These are phyloP conservation scores for Brettanomyces custersianus DNA, from an alignment of 805 yeast genomes.

Conservation along the genomic window DNA sequence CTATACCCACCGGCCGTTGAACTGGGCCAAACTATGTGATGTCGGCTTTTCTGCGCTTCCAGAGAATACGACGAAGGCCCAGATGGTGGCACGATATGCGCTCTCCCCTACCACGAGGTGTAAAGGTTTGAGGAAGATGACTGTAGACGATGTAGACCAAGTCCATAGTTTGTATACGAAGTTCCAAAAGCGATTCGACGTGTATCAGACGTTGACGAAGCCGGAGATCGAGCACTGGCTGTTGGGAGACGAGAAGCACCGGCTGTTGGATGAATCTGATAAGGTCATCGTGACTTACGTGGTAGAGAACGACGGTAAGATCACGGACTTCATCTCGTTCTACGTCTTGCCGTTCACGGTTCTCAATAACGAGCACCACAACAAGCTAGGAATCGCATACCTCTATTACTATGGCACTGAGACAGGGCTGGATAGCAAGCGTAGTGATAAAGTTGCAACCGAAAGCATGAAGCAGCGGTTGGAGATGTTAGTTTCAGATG, in stretches of 20 bases:
- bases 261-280: conserved; percentile 12
- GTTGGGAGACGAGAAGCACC: conserved; percentile 35
- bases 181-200: conserved; percentile 64
- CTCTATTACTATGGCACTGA: conserved; percentile 83
- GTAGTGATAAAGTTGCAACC: conserved; percentile 32
- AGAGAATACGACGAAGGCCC: conserved; percentile 51
- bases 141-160: conserved; percentile 50
- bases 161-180: conserved; percentile 49
- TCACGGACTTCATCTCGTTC: conserved; percentile 86
- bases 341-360: conserved; percentile 85
- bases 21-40: conserved; percentile 83
- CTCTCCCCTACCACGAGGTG: conserved; percentile 43
- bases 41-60: conserved; percentile 88
- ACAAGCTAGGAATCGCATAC: conserved; percentile 77
- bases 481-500: conserved; percentile 55
- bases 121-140: conserved; percentile 52
- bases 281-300: conserved; percentile 72
- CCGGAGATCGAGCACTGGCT: conserved; percentile 81
- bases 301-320: conserved; percentile 50
- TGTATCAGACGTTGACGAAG: conserved; percentile 55
- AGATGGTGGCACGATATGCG: conserved; percentile 54
- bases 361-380: conserved; percentile 51
- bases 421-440: conserved; percentile 28
- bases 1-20: conserved; percentile 87
- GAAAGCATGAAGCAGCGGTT: conserved; percentile 49